Conservation (phyloP, 257 asterid genomes). For the Euphrasia confusa region DNA sequence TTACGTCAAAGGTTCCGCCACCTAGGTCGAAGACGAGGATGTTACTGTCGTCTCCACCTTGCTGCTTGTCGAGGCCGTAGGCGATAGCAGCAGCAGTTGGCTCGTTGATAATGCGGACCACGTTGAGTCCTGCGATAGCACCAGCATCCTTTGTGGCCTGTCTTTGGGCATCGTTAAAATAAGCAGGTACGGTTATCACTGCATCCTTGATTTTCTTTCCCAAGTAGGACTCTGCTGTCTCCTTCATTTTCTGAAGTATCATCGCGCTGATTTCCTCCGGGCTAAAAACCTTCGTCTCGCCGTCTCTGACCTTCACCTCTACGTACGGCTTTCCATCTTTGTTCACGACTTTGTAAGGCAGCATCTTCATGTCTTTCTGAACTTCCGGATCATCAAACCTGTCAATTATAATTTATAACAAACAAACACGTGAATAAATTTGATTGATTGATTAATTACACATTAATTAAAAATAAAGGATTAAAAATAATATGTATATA, state of each 20-base stretch:
- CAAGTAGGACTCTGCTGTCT: slow-evolving; percentile 48
- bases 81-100: slow-evolving; percentile 63
- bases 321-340: slow-evolving; percentile 50
- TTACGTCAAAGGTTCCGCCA: too few relatives aligned
- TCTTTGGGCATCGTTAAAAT: too few relatives aligned
- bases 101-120: slow-evolving; percentile 48
- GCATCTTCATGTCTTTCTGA: slow-evolving; percentile 42
- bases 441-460: too few relatives aligned
- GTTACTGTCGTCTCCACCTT: slow-evolving; percentile 41
- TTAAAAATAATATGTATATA: too few relatives aligned
- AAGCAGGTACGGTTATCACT: slow-evolving; percentile 41
- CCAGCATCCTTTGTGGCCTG: too few relatives aligned
- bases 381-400: slow-evolving; percentile 27
- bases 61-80: slow-evolving; percentile 48
- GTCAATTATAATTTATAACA: slow-evolving; percentile 42
- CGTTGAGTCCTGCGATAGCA: slow-evolving; percentile 38
- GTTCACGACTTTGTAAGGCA: slow-evolving; percentile 45
- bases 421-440: slow-evolving; percentile 22
- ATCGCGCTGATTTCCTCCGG: slow-evolving; percentile 58
- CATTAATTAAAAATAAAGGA: too few relatives aligned
- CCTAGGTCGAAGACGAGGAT: too few relatives aligned
- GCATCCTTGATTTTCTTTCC: slow-evolving; percentile 41
- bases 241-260: slow-evolving; percentile 16
- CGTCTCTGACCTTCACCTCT: slow-evolving; percentile 36
- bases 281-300: slow-evolving; percentile 45